Evolutionary conservation across 2,329 filamentous ascomycete genomes (phyloP).

Genomic region (Triangularia setosa): DNA sequence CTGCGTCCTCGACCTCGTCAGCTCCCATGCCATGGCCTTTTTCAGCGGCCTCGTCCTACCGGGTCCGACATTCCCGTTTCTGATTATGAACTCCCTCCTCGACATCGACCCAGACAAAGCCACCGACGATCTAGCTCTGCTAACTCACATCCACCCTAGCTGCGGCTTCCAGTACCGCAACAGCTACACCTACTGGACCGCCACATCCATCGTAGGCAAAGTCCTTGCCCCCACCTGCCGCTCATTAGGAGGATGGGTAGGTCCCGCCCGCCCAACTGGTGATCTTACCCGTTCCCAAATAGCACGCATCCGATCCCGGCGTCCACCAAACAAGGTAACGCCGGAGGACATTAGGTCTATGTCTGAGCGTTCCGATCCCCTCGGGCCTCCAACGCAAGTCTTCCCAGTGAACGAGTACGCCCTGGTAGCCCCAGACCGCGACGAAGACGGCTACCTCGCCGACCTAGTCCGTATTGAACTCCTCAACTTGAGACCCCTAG

Average conservation of each 20-base stretch:
- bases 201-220: constrained; percentile 68
- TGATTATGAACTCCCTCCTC: constrained; percentile 74
- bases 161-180: constrained; percentile 73
- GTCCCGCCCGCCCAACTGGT: constrained; percentile 63
- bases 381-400: constrained; percentile 58
- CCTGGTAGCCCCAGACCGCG: constrained; percentile 53
- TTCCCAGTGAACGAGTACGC: constrained; percentile 68
- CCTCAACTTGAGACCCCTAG: constrained; percentile 52
- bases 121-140: constrained; percentile 59
- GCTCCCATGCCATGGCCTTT: constrained; percentile 72
- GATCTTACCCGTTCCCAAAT: constrained; percentile 68
- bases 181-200: constrained; percentile 74
- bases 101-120: constrained; percentile 69
- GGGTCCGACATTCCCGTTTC: constrained; percentile 64
- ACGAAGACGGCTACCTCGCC: constrained; percentile 44
- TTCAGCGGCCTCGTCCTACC: constrained; percentile 71
- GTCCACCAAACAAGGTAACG: constrained; percentile 52
- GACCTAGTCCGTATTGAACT: constrained; percentile 69
- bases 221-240: constrained; percentile 69
- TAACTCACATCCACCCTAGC: constrained; percentile 64
- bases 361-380: constrained; percentile 62
- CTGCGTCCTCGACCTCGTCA: constrained; percentile 54
- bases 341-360: constrained; percentile 62
- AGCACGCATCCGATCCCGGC: constrained; percentile 61
- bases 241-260: constrained; percentile 69